Base-by-base conservation (phyloP, 2,329 filamentous ascomycete genomes). In the Paecilomyces formosus region DNA sequence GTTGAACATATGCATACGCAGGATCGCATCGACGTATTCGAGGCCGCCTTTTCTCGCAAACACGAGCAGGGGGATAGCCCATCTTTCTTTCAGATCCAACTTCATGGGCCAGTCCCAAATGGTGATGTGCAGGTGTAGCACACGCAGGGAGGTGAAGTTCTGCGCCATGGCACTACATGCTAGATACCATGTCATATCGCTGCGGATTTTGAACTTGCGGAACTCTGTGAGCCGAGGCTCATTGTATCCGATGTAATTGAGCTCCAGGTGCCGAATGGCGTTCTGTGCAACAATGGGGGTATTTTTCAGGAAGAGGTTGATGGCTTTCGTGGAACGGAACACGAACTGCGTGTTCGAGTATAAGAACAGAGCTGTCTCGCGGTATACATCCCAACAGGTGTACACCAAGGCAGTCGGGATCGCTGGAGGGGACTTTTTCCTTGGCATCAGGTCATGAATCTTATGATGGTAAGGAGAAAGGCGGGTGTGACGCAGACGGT, bases 331-430 rank as follows among this genome's bases (percentile, higher is more conserved):
- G 2, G 62, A 60, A 12, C 45, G 53, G 52, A 68, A 68, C 28
- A 68, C 60, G 53, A 68, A 68, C 24, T 68, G 65, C 8, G 61
- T 65, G 18, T 53, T 63, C 1, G 61, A 58, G 73, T 88, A 90
- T 70, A 90, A 88, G 61, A 81, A 78, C 64, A 86, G 81, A 0
- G 83, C 82, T 0, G 87, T 85, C 71, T 91, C 88, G 15, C 72
- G 68, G 66, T 88, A 83, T 49, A 89, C 75, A 55, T 80, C 81
- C 56, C 79, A 81, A 67, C 82, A 88, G 30, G 83, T 83, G 54
- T 84, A 79, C 62, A 90, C 78, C 28, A 89, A 76, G 0, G 78
- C 77, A 15, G 92, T 18, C 2, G 61, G 59, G 13, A 60, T 55
- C 3, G 60, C n/a, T 1, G 52, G 39, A n/a, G 8, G 9, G 9